A percentile compares a stretch with the other conserved stretches of the same genome.
These are phyloP conservation scores for Globisporangium lucens DNA, from an alignment of 352 stramenopile genomes.

Conservation along the genomic window DNA sequence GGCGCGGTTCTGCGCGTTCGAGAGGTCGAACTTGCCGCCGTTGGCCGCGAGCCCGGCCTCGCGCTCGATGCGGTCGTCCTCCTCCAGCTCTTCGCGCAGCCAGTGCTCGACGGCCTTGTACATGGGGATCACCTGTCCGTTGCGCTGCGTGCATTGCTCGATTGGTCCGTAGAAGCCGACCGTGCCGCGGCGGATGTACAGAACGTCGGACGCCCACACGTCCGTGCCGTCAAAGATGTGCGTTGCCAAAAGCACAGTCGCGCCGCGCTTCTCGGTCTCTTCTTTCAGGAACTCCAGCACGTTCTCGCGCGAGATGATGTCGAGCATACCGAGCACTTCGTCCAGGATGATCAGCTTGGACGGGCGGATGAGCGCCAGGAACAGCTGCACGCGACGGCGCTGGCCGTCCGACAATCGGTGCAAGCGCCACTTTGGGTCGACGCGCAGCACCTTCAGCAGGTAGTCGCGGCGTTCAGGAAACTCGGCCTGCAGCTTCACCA, in stretches of 20 bases:
- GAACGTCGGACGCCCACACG: constrained; percentile 93
- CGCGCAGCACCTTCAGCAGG: constrained; percentile 93
- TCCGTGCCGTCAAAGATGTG: constrained; percentile 99
- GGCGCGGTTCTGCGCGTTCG: constrained; percentile 72
- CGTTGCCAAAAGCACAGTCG: constrained; percentile 78
- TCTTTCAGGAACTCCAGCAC: constrained; percentile 92
- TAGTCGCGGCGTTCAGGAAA: constrained; percentile 93
- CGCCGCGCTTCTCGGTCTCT: constrained; percentile 54
- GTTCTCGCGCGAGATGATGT: constrained; percentile 94
- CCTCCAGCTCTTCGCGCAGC: constrained; percentile 89
- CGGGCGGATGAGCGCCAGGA: constrained; percentile 94
- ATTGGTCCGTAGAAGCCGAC: constrained; percentile 59
- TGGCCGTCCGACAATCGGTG: constrained; percentile 81
- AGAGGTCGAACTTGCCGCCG: constrained; percentile 42
- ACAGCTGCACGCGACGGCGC: constrained; percentile 93
- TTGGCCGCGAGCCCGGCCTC: constrained; percentile 39
- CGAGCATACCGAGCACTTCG: constrained; percentile 96
- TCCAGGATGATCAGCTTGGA: constrained; percentile 98
- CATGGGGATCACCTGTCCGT: constrained; percentile 78
- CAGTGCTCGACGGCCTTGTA: constrained; percentile 91
- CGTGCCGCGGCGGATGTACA: constrained; percentile 84
- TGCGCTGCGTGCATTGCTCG: constrained; percentile 67
- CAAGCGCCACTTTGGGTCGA: constrained; percentile 92
- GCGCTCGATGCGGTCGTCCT: constrained; percentile 69
- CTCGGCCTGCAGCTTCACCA: constrained; percentile 92